Evolutionary conservation across 2,329 filamentous ascomycete genomes (phyloP).

Genomic region (Gaeumannomyces sp.): DNA sequence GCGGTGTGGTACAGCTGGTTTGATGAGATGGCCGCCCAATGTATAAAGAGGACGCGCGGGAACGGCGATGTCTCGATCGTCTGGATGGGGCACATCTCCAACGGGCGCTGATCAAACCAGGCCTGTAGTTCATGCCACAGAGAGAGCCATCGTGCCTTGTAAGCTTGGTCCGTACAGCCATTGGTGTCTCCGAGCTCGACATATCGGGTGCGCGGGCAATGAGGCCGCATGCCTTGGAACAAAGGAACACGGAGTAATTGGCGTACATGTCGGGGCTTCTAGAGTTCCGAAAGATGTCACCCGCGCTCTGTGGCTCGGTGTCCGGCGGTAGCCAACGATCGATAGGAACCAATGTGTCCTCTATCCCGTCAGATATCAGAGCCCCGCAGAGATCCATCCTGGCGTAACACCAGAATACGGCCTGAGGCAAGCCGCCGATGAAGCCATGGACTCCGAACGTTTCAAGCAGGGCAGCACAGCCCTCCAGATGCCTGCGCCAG

Average conservation of each 20-base stretch:
- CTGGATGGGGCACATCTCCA: slow-evolving; percentile 39
- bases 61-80: slow-evolving; percentile 38
- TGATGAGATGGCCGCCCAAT: slow-evolving; percentile 49
- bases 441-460: slow-evolving; percentile 48
- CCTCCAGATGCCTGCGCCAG: slow-evolving; percentile 52
- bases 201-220: slow-evolving; percentile 41
- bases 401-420: slow-evolving; percentile 54
- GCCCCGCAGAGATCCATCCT: slow-evolving; percentile 53
- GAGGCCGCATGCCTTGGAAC: slow-evolving; percentile 44
- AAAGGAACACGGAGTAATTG: slow-evolving; percentile 53
- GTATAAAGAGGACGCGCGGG: slow-evolving; percentile 44
- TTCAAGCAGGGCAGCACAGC: slow-evolving; percentile 49
- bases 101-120: slow-evolving; percentile 41
- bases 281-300: slow-evolving; percentile 26
- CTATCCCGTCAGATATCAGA: slow-evolving; percentile 47
- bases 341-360: slow-evolving; percentile 44
- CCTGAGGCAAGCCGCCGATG: slow-evolving; percentile 43
- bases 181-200: slow-evolving; percentile 40
- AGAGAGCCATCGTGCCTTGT: slow-evolving; percentile 36
- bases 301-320: slow-evolving; percentile 28
- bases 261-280: slow-evolving; percentile 48
- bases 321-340: slow-evolving; percentile 40
- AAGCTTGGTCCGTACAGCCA: slow-evolving; percentile 33
- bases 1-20: slow-evolving; percentile 53
- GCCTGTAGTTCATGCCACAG: slow-evolving; percentile 44